Base-by-base conservation (phyloP, 805 yeast genomes). In the Suhomyces xylopsoci region DNA sequence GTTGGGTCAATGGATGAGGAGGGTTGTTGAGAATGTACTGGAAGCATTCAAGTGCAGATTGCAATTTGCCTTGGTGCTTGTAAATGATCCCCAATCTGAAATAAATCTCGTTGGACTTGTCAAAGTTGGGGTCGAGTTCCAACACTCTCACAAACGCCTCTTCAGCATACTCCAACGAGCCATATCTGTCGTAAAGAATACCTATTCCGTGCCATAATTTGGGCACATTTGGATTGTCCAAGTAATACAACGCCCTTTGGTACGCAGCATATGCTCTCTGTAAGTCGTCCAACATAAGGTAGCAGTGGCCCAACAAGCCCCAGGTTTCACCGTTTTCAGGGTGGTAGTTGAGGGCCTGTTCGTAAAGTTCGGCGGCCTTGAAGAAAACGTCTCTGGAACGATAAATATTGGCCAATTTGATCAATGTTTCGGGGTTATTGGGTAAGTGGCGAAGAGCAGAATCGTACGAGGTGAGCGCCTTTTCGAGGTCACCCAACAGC, bases 141-240 rank as follows among this genome's bases (percentile, higher is more conserved):
- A 94, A 77, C 10, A 94, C 99, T 62, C 96, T 84, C 42, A 96
- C 96, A 73, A 94, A 93, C 3, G 99, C 98, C 70, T 94, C 99
- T 69, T 94, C 99, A 3, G 99, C 99, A 64, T 93, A 94, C 72
- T 93, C 98, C 58, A 93, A 74, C 5, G 96, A 88, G 25, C 98
- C 99, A 68, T 94, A 94, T 50, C 99, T 79, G 70, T 94, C 99
- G 69, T 94, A 94, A 55, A 94, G 78, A 54, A 94, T 94, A 34
- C 99, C 99, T 58, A 94, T 93, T 0, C 99, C 99, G 70, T 94
- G 97, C 99, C 99, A 94, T 60, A 94, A 81, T 67, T 91, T 91
- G 52, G 98, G 98, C 51, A 92, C 97, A 60, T 90, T 90, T 46
- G 97, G 96, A 64, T 94, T 93, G 57, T 88, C 90, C 65, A 92